These are phyloP conservation scores for Erigeron canadensis DNA, from an alignment of 129 eudicot species.

Conservation along the genomic window DNA sequence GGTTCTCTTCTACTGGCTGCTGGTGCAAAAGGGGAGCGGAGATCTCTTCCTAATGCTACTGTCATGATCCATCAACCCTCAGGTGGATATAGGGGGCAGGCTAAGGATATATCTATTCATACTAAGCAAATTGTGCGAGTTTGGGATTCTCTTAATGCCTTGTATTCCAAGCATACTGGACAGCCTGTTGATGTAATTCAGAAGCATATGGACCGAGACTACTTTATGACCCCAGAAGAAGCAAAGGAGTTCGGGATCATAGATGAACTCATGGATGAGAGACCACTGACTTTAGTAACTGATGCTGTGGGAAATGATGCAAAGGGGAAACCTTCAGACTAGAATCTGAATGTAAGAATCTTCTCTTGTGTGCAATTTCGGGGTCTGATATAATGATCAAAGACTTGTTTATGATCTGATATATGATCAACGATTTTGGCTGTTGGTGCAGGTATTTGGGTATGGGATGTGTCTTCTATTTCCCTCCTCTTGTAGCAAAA, in stretches of 20 bases:
- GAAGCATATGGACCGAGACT: constrained; percentile 85
- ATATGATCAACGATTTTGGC: neutral
- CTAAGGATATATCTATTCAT: constrained; percentile 85
- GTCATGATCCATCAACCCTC: constrained; percentile 95
- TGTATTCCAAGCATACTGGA: constrained; percentile 85
- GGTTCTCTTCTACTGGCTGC: constrained; percentile 91
- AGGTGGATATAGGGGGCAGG: constrained; percentile 91
- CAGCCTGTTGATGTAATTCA: constrained; percentile 60
- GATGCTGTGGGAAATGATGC: constrained; percentile 67
- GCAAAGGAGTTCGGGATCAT: constrained; percentile 92
- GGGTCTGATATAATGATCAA: neutral
- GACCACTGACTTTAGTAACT: constrained; percentile 76
- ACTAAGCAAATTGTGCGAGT: constrained; percentile 83
- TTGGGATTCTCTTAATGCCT: constrained; percentile 76
- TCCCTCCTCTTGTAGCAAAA: constrained; percentile 18
- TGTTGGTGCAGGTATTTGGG: constrained; percentile 29
- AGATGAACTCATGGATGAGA: constrained; percentile 75
- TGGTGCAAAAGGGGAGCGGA: constrained; percentile 92
- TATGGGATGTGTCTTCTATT: constrained; percentile 13
- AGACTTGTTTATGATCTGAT: neutral
- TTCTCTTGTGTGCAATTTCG: neutral
- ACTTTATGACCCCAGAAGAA: constrained; percentile 88
- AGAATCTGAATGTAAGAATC: constrained; percentile 32
- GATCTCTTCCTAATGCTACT: constrained; percentile 87
- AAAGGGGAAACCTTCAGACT: constrained; percentile 59